Conservation (phyloP, 2,329 filamentous ascomycete genomes). For the Calonectria pseudoreteaudii region DNA sequence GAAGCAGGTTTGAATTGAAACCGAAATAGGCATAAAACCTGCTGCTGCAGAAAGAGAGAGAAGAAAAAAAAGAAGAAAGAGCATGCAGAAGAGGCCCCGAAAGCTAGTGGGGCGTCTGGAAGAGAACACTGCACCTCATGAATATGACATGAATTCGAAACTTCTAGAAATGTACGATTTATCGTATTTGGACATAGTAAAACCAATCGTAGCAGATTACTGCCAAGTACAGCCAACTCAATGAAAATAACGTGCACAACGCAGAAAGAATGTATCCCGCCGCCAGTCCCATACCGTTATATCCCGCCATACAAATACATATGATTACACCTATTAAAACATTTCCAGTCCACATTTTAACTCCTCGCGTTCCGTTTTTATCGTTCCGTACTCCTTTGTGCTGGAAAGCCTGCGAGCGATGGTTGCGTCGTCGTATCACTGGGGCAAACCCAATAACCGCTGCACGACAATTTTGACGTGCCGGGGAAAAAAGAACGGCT, state of each 20-base stretch:
- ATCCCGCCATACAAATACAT: not conserved
- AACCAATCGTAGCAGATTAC: not conserved
- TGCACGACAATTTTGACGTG: not conserved
- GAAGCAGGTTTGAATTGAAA: conserved; percentile 55
- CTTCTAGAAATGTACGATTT: not conserved
- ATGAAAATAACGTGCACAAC: not conserved
- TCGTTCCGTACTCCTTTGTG: not conserved
- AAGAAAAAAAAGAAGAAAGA: too few species aligned
- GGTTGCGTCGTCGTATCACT: not conserved
- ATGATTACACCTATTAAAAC: not conserved
- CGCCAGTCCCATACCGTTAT: not conserved
- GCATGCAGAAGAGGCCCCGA: not conserved
- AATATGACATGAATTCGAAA: too few species aligned
- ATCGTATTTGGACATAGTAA: not conserved
- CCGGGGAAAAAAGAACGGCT: not conserved
- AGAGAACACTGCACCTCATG: not conserved
- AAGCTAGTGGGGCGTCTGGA: too few species aligned
- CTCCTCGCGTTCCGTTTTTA: not conserved
- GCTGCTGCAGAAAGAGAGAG: too few species aligned
- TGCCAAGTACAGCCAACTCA: not conserved
- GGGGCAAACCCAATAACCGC: not conserved
- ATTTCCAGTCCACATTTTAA: not conserved
- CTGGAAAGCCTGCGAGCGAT: not conserved
- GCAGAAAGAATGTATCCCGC: not conserved
- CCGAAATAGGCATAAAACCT: not conserved